A percentile compares a stretch with the other conserved stretches of the same genome.
Evolutionary conservation across 2,329 filamentous ascomycete genomes (phyloP).

Genomic region (Pyrenophora seminiperda): DNA sequence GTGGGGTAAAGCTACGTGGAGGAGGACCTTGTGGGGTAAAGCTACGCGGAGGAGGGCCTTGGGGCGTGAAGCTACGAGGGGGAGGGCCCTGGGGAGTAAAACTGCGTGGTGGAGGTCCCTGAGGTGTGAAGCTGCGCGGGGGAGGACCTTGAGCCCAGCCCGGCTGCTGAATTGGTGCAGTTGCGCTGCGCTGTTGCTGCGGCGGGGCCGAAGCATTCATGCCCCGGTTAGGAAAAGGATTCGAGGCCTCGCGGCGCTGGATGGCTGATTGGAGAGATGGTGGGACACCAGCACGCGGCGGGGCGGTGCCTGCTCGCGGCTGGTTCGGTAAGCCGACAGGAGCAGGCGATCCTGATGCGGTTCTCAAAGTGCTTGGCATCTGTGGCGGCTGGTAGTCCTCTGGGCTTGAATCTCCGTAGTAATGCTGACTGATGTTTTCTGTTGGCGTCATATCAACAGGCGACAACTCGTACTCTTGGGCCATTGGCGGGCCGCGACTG

Average conservation of each 20-base stretch:
- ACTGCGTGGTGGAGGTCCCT: conserved; percentile 2
- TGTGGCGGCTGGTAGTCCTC: conserved; percentile 34
- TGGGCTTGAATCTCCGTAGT: conserved; percentile 27
- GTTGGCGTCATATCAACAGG: conserved; percentile 39
- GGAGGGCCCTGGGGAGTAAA: conserved; percentile 7
- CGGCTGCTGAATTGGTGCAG: conserved; percentile 41
- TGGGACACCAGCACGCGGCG: conserved; percentile 42
- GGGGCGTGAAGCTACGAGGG: background rate
- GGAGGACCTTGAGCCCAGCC: conserved; percentile 29
- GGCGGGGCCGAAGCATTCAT: conserved; percentile 26
- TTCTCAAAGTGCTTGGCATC: conserved; percentile 31
- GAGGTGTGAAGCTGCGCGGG: conserved; percentile 27
- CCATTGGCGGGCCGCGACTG: conserved; percentile 31
- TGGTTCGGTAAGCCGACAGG: conserved; percentile 27
- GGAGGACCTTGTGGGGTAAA: conserved; percentile 12
- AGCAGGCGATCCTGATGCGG: conserved; percentile 42
- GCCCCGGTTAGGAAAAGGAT: conserved; percentile 37
- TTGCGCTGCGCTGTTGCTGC: conserved; percentile 43
- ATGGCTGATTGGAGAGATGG: conserved; percentile 43
- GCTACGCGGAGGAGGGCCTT: conserved; percentile 3
- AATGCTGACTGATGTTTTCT: conserved; percentile 21
- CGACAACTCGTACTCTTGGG: conserved; percentile 42
- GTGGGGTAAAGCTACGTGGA: background rate
- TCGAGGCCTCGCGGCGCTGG: conserved; percentile 44
- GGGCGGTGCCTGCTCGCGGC: conserved; percentile 26